Evolutionary conservation across 495 filamentous ascomycete species (phyloP).

Genomic region (Penicillium paradoxum): DNA sequence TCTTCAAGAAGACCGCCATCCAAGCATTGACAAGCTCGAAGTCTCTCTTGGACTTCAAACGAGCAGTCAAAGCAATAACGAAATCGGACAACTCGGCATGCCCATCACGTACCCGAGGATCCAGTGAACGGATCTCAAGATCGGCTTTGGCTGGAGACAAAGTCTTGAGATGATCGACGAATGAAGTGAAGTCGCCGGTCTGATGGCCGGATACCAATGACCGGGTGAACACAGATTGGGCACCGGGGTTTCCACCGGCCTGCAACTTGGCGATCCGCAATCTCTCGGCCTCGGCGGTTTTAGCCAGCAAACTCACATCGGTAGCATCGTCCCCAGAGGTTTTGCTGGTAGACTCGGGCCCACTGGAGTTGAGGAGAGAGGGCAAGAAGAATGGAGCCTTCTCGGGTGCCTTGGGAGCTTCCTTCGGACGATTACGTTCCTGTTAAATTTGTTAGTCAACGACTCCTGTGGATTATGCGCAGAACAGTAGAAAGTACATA

Average conservation of each 20-base stretch:
- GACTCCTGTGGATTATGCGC: neutral
- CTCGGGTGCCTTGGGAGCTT: constrained; percentile 84
- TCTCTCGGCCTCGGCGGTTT: constrained; percentile 39
- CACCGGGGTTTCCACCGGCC: constrained; percentile 18
- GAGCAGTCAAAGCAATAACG: constrained; percentile 65
- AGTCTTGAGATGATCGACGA: constrained; percentile 71
- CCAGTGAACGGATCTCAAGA: constrained; percentile 79
- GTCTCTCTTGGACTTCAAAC: constrained; percentile 62
- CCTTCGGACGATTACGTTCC: constrained; percentile 88
- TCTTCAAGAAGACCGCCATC: constrained; percentile 85
- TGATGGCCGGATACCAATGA: constrained; percentile 43
- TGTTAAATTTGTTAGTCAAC: constrained; percentile 20
- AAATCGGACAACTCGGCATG: constrained; percentile 62
- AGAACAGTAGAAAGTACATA: constrained; percentile 14
- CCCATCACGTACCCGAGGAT: constrained; percentile 36
- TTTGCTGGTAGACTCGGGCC: constrained; percentile 19
- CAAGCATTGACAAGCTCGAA: constrained; percentile 93
- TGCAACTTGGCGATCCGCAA: constrained; percentile 51
- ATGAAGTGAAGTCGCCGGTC: constrained; percentile 45
- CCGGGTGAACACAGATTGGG: constrained; percentile 49
- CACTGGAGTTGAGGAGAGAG: constrained; percentile 47
- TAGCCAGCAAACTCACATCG: constrained; percentile 35
- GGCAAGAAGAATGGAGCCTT: constrained; percentile 97
- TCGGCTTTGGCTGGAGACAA: constrained; percentile 79
- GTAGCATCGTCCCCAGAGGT: constrained; percentile 23